Evolutionary conservation across 2,329 filamentous ascomycete genomes (phyloP).

Genomic region (Biscogniauxia marginata): DNA sequence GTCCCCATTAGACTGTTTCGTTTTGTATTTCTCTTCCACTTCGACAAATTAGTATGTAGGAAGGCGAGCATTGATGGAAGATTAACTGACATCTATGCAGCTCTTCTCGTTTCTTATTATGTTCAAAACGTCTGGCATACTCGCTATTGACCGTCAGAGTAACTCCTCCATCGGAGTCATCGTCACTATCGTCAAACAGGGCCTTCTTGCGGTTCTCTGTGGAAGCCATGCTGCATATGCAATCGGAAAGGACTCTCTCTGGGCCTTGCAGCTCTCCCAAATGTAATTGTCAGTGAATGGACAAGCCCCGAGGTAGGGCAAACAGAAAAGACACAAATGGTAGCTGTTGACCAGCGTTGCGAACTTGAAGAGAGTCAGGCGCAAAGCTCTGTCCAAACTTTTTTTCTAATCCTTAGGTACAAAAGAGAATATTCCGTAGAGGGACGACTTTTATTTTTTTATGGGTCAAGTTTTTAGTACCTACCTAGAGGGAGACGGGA

Average conservation of each 20-base stretch:
- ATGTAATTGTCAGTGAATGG: not conserved
- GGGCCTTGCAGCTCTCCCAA: no score
- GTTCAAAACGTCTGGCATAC: conserved; percentile 84
- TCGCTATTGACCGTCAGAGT: conserved; percentile 84
- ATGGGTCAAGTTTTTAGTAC: not conserved
- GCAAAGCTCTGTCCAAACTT: not conserved
- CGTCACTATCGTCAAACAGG: conserved; percentile 57
- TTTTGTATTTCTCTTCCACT: conserved; percentile 85
- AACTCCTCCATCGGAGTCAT: conserved; percentile 44
- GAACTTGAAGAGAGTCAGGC: not conserved
- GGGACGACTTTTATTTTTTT: conserved; percentile 16
- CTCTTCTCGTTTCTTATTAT: conserved; percentile 97
- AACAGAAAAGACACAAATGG: not conserved
- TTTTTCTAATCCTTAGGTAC: conserved; percentile 2
- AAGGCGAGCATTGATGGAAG: not conserved
- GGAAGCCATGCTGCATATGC: conserved; percentile 29
- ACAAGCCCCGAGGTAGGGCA: not conserved
- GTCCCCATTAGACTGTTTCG: conserved; percentile 43
- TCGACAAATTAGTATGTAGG: conserved; percentile 9
- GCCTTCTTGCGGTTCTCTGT: conserved; percentile 40
- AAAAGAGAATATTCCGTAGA: not conserved
- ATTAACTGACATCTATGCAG: conserved; percentile 60
- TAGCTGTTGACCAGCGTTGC: not conserved
- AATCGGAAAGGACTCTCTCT: no score
- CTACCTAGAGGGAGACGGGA: not conserved